Evolutionary conservation across 306 rosid species (phyloP), one percentile per base, ranked within the genome.

Genomic region (Corylus heterophylla): DNA sequence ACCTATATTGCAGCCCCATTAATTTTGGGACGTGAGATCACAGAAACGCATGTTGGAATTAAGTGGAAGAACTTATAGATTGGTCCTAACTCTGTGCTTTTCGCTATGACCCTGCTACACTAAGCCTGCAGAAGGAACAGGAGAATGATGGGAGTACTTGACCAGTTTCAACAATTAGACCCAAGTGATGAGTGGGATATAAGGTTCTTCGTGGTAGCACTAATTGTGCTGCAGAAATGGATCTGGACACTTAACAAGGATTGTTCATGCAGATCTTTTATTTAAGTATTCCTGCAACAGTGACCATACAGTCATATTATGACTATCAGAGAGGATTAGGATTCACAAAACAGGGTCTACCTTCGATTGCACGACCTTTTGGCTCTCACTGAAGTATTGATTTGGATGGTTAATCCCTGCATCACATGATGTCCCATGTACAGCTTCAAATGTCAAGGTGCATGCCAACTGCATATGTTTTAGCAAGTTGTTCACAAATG

Each of bases 321-420:
- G 73, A 54, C 39, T 49, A 72, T 29, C 73, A 25, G 25, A 66
- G 58, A 58, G 71, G 73, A 79, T 13, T 66, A 48, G 35, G 31
- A 12, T 47, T 80, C 78, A 45, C 55, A 82, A 17, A 18, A 25
- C 29, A 73, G 39, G 69, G 55, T 50, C 52, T 74, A 95, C 98
- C 98, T 91, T 88, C 4, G 80, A 76, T 67, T 89, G 77, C 73
- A 90, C 76, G 74, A 92, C 79, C 78, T 85, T 88, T 83, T 83
- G 93, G 78, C 99, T 93, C 80, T 93, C 99, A 74, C 80, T 85
- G 83, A 95, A 92, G 87, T 95, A 95, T 81, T 92, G 98, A 87
- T 92, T 95, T 74, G 99, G 98, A 90, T 95, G 99, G 85, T 93
- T 92, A 83, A 95, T 91, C 86, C 99, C 99, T n/a, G 97, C 83